These are phyloP conservation scores for Globisporangium paddicum DNA, from an alignment of 352 stramenopile genomes.

Conservation along the genomic window DNA sequence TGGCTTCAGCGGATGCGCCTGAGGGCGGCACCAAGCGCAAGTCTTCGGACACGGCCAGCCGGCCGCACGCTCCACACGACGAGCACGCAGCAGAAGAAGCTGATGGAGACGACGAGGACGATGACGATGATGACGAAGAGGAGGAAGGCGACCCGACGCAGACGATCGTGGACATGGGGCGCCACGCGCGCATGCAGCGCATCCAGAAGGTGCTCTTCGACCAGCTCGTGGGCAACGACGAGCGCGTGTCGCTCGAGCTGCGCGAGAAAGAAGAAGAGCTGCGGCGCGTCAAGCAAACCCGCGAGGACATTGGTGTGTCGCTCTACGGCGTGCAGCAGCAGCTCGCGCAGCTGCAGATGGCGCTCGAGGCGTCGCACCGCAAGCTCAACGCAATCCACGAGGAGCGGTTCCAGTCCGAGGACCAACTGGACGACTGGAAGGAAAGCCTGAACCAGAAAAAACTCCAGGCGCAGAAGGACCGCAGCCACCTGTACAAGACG, in stretches of 20 bases:
- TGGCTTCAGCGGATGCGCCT: neutral
- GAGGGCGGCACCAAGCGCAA: neutral
- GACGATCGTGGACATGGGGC: slow-evolving; percentile 79
- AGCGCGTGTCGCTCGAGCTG: slow-evolving; percentile 64
- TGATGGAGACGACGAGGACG: slow-evolving; percentile 19
- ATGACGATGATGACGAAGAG: slow-evolving; percentile 50
- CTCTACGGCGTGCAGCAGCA: slow-evolving; percentile 95
- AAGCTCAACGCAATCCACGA: slow-evolving; percentile 64
- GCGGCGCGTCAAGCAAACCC: slow-evolving; percentile 50
- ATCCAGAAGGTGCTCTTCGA: slow-evolving; percentile 84
- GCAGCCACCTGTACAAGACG: slow-evolving; percentile 72
- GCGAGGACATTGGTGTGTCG: slow-evolving; percentile 89
- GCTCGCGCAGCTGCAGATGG: slow-evolving; percentile 89
- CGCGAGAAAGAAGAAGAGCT: slow-evolving; percentile 78
- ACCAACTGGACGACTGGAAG: slow-evolving; percentile 71
- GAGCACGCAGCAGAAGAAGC: neutral
- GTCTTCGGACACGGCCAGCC: neutral
- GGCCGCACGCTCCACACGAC: neutral
- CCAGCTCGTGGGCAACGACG: slow-evolving; percentile 71
- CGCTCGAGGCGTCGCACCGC: slow-evolving; percentile 79
- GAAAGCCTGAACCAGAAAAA: slow-evolving; percentile 58
- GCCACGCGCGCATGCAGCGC: slow-evolving; percentile 75
- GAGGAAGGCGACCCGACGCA: slow-evolving; percentile 63
- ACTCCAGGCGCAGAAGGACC: slow-evolving; percentile 48
- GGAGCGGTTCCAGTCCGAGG: slow-evolving; percentile 61